Base-by-base conservation (phyloP, 148 eudicot species). In the Silene latifolia region DNA sequence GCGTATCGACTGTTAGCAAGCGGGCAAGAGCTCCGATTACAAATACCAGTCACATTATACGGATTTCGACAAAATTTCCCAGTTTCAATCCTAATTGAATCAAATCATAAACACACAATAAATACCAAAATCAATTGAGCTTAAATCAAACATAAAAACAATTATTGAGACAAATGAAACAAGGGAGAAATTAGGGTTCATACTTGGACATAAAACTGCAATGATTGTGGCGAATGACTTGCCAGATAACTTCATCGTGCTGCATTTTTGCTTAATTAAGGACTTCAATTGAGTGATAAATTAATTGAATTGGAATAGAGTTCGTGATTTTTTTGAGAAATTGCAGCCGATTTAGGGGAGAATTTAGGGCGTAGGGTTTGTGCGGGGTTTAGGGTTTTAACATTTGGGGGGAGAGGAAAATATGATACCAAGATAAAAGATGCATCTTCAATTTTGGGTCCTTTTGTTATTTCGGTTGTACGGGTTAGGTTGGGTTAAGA, bases 11-110 rank as follows among this genome's bases (percentile, higher is more conserved):
- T 95, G 66, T 95, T 95, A 32, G 99, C 94, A 4, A 95, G 96
- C 62, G 99, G 97, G 82, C 99, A 95, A 9, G 99, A 95, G 86
- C 99, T 95, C 80, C 99, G 93, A 75, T 95, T 95, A 76, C 99
- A 95, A 24, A 90, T 73, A 59, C 99, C 99, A 29, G 99, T 95
- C 54, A 92, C 92, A 69, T 92, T 92, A 77, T 92, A 95, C 0
- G 96, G 97, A 67, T 95, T 95, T 20, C 97, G 99, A 65, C 97
- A 90, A 77, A 95, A 95, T 68, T 82, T 90, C 48, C 93, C 93
- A 18, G 96, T 92, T 39, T 88, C 89, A 77, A 95, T 92, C 80
- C 98, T 93, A 75, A 44, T 21, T 53, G 6, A 74, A 23, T 2
- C 27, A 42, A 72, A 73, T 17, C 61, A 51, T 19, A 56, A 12